phyloP scores from a whole-genome alignment of 768 basidiomycete genomes.

The Pisolithus tinctorius region DNA sequence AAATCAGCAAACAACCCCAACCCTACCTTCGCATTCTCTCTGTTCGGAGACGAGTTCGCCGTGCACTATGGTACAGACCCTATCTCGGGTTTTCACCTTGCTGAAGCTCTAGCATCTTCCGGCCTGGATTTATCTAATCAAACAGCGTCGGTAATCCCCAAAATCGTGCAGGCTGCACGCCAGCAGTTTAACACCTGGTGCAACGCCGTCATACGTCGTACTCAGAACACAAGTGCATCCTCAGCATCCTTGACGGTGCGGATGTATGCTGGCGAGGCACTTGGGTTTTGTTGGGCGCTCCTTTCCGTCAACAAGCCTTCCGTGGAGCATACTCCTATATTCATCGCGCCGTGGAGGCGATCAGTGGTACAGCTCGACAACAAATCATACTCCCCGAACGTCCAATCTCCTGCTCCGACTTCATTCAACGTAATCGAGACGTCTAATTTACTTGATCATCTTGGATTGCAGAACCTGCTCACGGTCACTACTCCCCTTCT shows the following conservation, averaged over 20 bases:
- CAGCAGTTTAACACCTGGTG: conserved; percentile 24
- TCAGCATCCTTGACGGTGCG: conserved; percentile 15
- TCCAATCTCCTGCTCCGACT: conserved; percentile 16
- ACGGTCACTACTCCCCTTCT: conserved; percentile 19
- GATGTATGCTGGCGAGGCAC: conserved; percentile 25
- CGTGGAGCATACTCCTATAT: conserved; percentile 12
- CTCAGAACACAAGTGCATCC: conserved; percentile 1
- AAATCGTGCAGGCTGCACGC: conserved; percentile 13
- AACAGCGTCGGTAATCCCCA: conserved; percentile 7
- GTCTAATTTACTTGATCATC: conserved; percentile 26
- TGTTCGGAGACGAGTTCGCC: conserved; percentile 16
- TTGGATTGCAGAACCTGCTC: conserved; percentile 24
- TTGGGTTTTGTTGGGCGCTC: conserved; percentile 24
- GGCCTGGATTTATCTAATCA: background rate
- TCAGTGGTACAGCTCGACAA: conserved; percentile 18
- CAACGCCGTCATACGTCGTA: conserved; percentile 9
- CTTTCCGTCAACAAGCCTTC: conserved; percentile 3
- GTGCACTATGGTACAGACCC: conserved; percentile 28
- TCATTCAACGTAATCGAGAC: conserved; percentile 29
- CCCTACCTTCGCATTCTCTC: conserved; percentile 27
- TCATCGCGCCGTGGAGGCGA: conserved; percentile 18
- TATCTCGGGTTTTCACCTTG: conserved; percentile 25
- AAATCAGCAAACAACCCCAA: conserved; percentile 16
- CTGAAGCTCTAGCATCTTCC: conserved; percentile 15
- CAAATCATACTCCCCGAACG: conserved; percentile 11